These are phyloP conservation scores for Eutrema yunnanense DNA, from an alignment of 345 rosid genomes.

Conservation along the genomic window DNA sequence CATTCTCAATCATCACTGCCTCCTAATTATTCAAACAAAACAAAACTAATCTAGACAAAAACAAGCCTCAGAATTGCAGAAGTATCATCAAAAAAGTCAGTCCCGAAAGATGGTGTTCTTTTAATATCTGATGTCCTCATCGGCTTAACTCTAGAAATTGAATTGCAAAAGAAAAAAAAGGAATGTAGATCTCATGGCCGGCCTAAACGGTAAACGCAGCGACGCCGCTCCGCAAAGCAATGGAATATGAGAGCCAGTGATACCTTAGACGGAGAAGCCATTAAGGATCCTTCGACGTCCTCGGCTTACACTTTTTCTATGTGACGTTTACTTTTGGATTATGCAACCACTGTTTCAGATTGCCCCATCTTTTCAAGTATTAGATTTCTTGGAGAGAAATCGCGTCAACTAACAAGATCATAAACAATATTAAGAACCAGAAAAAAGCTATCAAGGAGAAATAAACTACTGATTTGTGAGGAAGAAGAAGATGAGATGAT, in stretches of 20 bases:
- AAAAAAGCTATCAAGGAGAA: not conserved
- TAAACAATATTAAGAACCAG: not conserved
- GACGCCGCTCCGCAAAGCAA: conserved; percentile 36
- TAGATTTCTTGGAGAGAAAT: conserved; percentile 24
- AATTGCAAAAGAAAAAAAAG: not conserved
- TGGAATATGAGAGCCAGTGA: conserved; percentile 28
- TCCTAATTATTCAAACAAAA: not conserved
- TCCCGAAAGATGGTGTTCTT: conserved; percentile 38
- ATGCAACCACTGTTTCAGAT: conserved; percentile 25
- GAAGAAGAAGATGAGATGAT: not conserved
- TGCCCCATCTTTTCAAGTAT: conserved; percentile 18
- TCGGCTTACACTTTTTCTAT: not conserved
- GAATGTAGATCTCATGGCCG: conserved; percentile 32
- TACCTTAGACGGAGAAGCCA: conserved; percentile 21
- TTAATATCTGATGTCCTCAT: conserved; percentile 23
- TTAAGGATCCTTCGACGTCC: conserved; percentile 19
- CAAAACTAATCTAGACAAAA: too few relatives aligned
- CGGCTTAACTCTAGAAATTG: not conserved
- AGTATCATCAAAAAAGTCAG: conserved; percentile 15
- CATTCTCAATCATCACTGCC: conserved; percentile 30
- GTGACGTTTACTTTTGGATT: conserved; percentile 27
- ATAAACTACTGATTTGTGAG: too few relatives aligned
- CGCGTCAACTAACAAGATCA: not conserved
- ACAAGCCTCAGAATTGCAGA: conserved; percentile 28
- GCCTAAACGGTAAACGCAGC: conserved; percentile 37